phyloP scores from a whole-genome alignment of 352 stramenopile species.

The Aphanomyces astaci region DNA sequence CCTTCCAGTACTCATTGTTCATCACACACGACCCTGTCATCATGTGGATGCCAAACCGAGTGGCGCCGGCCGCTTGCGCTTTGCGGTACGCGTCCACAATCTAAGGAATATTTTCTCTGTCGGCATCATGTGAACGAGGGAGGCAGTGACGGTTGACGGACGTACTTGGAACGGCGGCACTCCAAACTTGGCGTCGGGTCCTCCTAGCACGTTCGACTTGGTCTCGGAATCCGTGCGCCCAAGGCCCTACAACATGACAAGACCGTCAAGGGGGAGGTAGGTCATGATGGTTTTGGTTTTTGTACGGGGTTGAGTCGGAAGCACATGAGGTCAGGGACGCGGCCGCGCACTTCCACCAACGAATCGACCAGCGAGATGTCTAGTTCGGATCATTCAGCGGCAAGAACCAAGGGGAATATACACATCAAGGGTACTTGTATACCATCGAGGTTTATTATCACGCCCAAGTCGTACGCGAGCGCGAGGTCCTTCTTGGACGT shows the following conservation, averaged over 20 bases:
- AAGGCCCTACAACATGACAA: slow-evolving; percentile 35
- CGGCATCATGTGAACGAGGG: no score
- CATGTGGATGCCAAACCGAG: slow-evolving; percentile 87
- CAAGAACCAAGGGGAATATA: no score
- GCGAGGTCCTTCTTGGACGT: slow-evolving; percentile 70
- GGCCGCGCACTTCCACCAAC: slow-evolving; percentile 51
- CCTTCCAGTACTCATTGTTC: slow-evolving; percentile 84
- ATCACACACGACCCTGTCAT: slow-evolving; percentile 88
- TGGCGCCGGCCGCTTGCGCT: slow-evolving; percentile 67
- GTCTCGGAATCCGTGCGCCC: slow-evolving; percentile 85
- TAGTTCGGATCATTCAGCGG: no score
- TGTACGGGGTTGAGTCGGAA: slow-evolving; percentile 77
- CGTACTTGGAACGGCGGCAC: slow-evolving; percentile 66
- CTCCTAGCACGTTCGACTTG: slow-evolving; percentile 83
- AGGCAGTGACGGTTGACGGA: no score
- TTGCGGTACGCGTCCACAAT: slow-evolving; percentile 83
- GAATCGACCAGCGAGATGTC: slow-evolving; percentile 77
- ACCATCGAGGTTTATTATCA: slow-evolving; percentile 85
- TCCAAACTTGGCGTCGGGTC: slow-evolving; percentile 84
- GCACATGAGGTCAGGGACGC: slow-evolving; percentile 77
- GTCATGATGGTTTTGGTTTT: no score
- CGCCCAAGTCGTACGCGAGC: slow-evolving; percentile 62
- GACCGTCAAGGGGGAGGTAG: no score
- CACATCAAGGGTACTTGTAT: neutral
- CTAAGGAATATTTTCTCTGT: neutral